Conservation (phyloP, 1,139 yeast species). For the Sporopachydermia cereana region DNA sequence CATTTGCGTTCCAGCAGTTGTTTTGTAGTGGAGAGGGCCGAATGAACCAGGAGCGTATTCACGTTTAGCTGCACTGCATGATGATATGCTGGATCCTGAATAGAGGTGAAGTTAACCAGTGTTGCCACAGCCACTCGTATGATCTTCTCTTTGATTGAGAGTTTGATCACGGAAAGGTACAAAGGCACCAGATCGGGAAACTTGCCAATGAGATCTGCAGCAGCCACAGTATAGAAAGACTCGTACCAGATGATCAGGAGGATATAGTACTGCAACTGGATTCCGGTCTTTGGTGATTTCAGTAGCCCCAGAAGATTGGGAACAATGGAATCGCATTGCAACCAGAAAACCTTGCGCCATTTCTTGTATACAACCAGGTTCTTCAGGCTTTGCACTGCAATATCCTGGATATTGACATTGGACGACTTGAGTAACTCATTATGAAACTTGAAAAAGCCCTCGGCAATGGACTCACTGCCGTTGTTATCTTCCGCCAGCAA, state of each 20-base stretch:
- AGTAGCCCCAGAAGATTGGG: slow-evolving; percentile 42
- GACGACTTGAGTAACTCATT: slow-evolving; percentile 35
- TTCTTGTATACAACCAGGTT: slow-evolving; percentile 46
- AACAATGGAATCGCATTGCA: slow-evolving; percentile 38
- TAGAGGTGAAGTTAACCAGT: slow-evolving; percentile 39
- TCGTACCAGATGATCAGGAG: slow-evolving; percentile 76
- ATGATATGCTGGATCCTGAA: slow-evolving; percentile 27
- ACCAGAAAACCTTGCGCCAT: slow-evolving; percentile 51
- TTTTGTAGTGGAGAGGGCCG: slow-evolving; percentile 58
- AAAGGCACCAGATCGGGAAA: slow-evolving; percentile 36
- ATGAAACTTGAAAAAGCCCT: slow-evolving; percentile 34
- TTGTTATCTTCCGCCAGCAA: slow-evolving; percentile 18
- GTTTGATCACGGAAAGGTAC: slow-evolving; percentile 55
- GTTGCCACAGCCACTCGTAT: slow-evolving; percentile 72
- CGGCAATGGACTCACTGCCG: slow-evolving; percentile 25
- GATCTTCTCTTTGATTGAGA: slow-evolving; percentile 85
- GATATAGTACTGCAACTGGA: slow-evolving; percentile 77
- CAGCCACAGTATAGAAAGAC: slow-evolving; percentile 53
- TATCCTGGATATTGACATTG: slow-evolving; percentile 43
- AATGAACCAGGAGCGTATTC: slow-evolving; percentile 63
- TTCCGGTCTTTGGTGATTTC: slow-evolving; percentile 41
- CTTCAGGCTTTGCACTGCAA: slow-evolving; percentile 57
- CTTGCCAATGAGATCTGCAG: slow-evolving; percentile 35
- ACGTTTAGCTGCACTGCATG: slow-evolving; percentile 32
- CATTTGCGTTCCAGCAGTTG: slow-evolving; percentile 78